Evolutionary conservation across 2,329 filamentous ascomycete genomes (phyloP), one percentile per base, ranked within the genome.

Genomic region (Calonectria multiphialidica): DNA sequence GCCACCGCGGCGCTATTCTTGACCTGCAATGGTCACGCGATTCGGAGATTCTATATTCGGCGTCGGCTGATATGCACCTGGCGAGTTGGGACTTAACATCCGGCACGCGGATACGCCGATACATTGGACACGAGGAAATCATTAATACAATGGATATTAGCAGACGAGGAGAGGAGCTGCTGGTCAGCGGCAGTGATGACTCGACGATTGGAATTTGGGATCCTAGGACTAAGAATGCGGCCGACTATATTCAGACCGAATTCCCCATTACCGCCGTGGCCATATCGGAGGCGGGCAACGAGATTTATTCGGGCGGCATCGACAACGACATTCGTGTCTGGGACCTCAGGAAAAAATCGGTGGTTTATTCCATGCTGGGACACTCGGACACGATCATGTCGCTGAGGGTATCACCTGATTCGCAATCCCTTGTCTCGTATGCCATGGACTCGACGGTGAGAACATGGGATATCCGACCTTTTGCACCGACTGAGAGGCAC

Each of bases 261-360:
- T 98, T 97, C 72, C 97, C 97, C 1, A 92, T 99, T 69, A 98
- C 97, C 2, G 94, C 96, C 0, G 91, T 98, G 7, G 95, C 95
- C 18, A 88, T 98, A n/a, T 93, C 96, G 0, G 95, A 98, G 82
- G 95, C 96, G 2, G 97, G 97, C 21, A 98, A 98, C 82, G 97
- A 98, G 85, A 91, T 99, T 30, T 99, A 97, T 83, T 94, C 94
- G 8, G 96, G 96, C 57, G 94, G 96, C 25, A 98, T 99, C 77
- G 97, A 98, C 85, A 98, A 98, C 81, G 95, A 97, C 78, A 98
- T 99, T 82, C 95, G 96, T 79, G 96, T 98, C 23, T 99, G 97
- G 96, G 97, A 99, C 84, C 86, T 98, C 80, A 92, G 97, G 76
- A 98, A 98, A 87, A 95, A 97, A 84, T 90, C 93, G 8, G 90